phyloP scores from a whole-genome alignment of 345 rosid genomes.

The Salix koriyanagi region DNA sequence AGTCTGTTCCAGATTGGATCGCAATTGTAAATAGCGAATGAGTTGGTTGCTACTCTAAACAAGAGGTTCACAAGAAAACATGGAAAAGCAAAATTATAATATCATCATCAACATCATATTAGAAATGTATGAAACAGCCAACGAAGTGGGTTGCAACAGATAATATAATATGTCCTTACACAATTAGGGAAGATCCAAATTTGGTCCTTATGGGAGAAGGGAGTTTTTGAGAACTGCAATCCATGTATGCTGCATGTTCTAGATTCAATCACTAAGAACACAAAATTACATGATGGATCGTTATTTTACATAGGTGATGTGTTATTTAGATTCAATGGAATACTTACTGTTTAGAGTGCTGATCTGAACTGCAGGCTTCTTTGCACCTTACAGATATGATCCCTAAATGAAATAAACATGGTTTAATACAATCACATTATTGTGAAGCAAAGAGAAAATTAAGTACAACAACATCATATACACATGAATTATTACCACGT shows the following conservation, averaged over 20 bases:
- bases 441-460: not conserved
- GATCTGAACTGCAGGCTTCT: slow-evolving; percentile 71
- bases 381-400: slow-evolving; percentile 76
- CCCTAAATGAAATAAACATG: slow-evolving; percentile 43
- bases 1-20: slow-evolving; percentile 94
- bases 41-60: too few species aligned
- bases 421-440: not conserved
- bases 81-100: too few species aligned
- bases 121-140: too few species aligned
- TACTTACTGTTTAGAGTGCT: slow-evolving; percentile 67
- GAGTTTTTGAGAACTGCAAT: not conserved
- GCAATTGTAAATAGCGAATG: slow-evolving; percentile 47
- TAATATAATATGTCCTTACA: not conserved
- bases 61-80: too few species aligned
- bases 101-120: too few species aligned
- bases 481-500: slow-evolving; percentile 52
- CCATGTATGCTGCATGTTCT: not conserved
- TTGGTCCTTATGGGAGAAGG: not conserved
- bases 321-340: not conserved
- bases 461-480: not conserved
- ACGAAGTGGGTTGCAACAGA: too few species aligned
- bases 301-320: too few species aligned
- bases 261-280: not conserved
- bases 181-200: not conserved
- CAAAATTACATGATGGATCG: not conserved